phyloP scores from a whole-genome alignment of 208 protist species.

The Trypanosoma lewisi region DNA sequence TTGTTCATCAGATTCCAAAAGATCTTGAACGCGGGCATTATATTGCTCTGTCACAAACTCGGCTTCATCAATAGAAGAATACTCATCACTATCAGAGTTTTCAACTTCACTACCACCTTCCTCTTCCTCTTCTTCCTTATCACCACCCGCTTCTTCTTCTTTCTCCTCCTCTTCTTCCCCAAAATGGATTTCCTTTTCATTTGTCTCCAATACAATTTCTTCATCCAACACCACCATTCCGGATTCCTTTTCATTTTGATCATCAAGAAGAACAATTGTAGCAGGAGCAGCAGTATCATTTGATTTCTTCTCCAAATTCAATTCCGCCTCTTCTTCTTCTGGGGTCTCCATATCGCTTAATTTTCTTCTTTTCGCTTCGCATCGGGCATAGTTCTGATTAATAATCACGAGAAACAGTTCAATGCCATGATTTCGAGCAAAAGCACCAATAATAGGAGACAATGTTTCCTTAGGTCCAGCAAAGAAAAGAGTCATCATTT shows the following conservation, averaged over 20 bases:
- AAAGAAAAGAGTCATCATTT: slow-evolving; percentile 57
- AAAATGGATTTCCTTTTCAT: neutral
- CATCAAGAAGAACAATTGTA: slow-evolving; percentile 9
- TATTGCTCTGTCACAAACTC: slow-evolving; percentile 35
- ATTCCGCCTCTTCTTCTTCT: neutral
- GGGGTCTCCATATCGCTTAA: slow-evolving; percentile 1
- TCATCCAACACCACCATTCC: slow-evolving; percentile 1
- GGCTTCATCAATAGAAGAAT: neutral
- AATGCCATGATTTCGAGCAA: slow-evolving; percentile 80
- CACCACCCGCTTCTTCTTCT: slow-evolving; percentile 5
- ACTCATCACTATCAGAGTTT: slow-evolving; percentile 4
- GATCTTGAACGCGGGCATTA: slow-evolving; percentile 41
- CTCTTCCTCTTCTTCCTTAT: slow-evolving; percentile 24
- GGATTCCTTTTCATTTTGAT: slow-evolving; percentile 15
- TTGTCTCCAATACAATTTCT: neutral
- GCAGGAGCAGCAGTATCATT: neutral
- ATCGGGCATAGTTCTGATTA: slow-evolving; percentile 77
- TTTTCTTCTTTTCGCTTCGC: slow-evolving; percentile 22
- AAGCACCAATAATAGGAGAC: slow-evolving; percentile 57
- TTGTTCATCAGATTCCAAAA: slow-evolving; percentile 79
- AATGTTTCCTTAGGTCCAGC: slow-evolving; percentile 37
- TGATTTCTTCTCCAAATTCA: neutral
- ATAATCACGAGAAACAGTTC: slow-evolving; percentile 83
- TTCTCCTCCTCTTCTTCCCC: slow-evolving; percentile 9
- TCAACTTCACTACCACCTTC: slow-evolving; percentile 6